Percentiles rank a stretch among this genome's conserved stretches.
phyloP scores from a whole-genome alignment of 768 basidiomycete species.

The Gloeostereum incarnatum region DNA sequence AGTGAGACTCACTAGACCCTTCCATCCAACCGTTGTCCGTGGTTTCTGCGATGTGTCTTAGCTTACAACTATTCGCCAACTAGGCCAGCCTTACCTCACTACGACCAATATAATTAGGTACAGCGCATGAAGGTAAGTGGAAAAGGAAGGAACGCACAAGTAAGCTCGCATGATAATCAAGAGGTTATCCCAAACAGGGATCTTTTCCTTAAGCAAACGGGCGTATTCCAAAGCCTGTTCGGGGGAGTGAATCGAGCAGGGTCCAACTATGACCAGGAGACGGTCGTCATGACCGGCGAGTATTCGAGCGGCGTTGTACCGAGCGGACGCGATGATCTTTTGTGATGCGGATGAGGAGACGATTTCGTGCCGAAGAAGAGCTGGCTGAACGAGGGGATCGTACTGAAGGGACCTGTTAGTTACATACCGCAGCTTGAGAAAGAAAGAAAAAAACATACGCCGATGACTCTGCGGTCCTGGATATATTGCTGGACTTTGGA shows the following conservation, averaged over 20 bases:
- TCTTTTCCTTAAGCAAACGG: constrained; percentile 56
- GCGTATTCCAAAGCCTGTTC: constrained; percentile 84
- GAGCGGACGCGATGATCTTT: constrained; percentile 70
- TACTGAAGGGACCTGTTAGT: constrained; percentile 50
- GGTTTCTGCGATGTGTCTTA: constrained; percentile 57
- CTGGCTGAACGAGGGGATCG: constrained; percentile 93
- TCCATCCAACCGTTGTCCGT: constrained; percentile 96
- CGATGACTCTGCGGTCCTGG: constrained; percentile 73
- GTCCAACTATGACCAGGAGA: constrained; percentile 86
- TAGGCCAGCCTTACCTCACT: constrained; percentile 25
- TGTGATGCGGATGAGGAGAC: constrained; percentile 54
- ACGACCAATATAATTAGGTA: constrained; percentile 9
- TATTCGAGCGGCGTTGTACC: constrained; percentile 71
- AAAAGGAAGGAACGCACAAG: constrained; percentile 55
- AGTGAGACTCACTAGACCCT: constrained; percentile 57
- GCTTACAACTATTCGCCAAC: not conserved
- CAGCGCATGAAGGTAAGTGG: constrained; percentile 4
- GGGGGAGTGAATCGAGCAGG: constrained; percentile 90
- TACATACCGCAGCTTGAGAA: not conserved
- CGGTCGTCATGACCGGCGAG: constrained; percentile 81
- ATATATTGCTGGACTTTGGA: constrained; percentile 63
- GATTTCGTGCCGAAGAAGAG: constrained; percentile 83
- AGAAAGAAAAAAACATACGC: constrained; percentile 35
- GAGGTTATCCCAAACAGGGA: constrained; percentile 63
- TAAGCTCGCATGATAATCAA: constrained; percentile 95